phyloP scores from a whole-genome alignment of 192 early-diverging fungal genomes.

The Coemansia sp. region DNA sequence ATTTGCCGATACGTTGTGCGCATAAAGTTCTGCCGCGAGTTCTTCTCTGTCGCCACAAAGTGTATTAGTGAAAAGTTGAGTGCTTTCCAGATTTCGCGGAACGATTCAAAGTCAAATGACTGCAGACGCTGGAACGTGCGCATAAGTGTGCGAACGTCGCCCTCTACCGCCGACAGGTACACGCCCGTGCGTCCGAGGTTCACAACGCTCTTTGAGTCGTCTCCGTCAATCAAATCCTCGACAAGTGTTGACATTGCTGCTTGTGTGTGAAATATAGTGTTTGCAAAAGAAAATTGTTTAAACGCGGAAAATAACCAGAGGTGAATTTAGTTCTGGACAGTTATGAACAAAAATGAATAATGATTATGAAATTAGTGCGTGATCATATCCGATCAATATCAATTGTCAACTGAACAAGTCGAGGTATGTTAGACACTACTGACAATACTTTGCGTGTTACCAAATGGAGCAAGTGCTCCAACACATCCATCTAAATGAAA shows the following conservation, averaged over 20 bases:
- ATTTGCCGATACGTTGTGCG: constrained; percentile 54
- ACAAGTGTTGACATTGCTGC: constrained; percentile 6
- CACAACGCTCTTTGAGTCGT: constrained; percentile 48
- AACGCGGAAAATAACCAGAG: background rate
- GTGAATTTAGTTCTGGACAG: too few species aligned
- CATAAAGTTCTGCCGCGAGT: constrained; percentile 59
- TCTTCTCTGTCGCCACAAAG: constrained; percentile 60
- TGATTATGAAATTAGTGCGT: too few species aligned
- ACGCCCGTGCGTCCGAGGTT: constrained; percentile 54
- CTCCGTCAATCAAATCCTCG: constrained; percentile 34
- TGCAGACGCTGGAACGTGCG: constrained; percentile 53
- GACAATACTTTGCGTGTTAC: too few species aligned
- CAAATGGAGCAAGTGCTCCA: background rate
- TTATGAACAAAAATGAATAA: too few species aligned
- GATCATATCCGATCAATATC: too few species aligned
- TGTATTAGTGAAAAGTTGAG: constrained; percentile 60
- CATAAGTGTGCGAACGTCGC: constrained; percentile 53
- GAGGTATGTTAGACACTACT: too few species aligned
- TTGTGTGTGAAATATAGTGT: background rate
- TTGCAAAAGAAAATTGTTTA: constrained; percentile 6
- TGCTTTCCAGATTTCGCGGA: constrained; percentile 56
- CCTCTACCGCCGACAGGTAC: constrained; percentile 50
- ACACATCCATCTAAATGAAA: too few species aligned
- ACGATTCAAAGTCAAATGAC: constrained; percentile 51
- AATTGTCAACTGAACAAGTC: too few species aligned